Evolutionary conservation across 106 monocot genomes (phyloP), one percentile per base, ranked within the genome.

Genomic region (Dendrobium catenatum): DNA sequence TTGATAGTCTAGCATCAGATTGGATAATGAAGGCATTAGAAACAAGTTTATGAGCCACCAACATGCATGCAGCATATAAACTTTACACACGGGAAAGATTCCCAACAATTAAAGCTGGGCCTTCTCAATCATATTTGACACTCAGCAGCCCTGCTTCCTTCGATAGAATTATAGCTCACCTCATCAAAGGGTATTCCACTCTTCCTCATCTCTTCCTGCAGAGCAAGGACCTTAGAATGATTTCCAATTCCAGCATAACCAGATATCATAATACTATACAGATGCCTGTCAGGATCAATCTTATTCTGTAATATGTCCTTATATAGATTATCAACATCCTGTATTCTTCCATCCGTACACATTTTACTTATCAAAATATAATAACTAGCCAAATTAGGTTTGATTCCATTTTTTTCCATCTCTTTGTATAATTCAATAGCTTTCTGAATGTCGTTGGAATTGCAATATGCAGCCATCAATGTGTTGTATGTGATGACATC

Each of bases 401-500:
- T 85, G 40, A 93, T 55, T 18, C 84, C 84, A n/a, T 78, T 18
- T 20, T 79, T 80, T 75, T 86, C 75, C 88, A 91, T 91, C 77
- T 83, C 83, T 77, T 93, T 76, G 55, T 80, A 85, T 26, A 93
- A 55, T 24, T 89, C 84, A 10, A 87, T 40, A 46, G 88, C 89
- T 81, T 58, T 89, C 37, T 86, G 55, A 19, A 58, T 75, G 47
- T 83, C 80, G 26, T 76, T 73, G 51, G 9, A 37, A 44, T 85
- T 82, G 81, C 84, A 89, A 82, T 87, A 84, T 11, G 85, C 89
- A 5, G 85, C 81, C 48, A 96, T 90, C 15, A 96, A 79, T 77
- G 85, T 88, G 58, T 88, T 91, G 37, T 87, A 91, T 16, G 91
- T 96, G 43, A 93, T 79, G 0, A 79, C 87, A 85, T 93, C 93